Percentiles rank a stretch among this genome's conserved stretches.
Evolutionary conservation across 1,284 basidiomycete species (phyloP).

Genomic region (Sanghuangporus baumii): DNA sequence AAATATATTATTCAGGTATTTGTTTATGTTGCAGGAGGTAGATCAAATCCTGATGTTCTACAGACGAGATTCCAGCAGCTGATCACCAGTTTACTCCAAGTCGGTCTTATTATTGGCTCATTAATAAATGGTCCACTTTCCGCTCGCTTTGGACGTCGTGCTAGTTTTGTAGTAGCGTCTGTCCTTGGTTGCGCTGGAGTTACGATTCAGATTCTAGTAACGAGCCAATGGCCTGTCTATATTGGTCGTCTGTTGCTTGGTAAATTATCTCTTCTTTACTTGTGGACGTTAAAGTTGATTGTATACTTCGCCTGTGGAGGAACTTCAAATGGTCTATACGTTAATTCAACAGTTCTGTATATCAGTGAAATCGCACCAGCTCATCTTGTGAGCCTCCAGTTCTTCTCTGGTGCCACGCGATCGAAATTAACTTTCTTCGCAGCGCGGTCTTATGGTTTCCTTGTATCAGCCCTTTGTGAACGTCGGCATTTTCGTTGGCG

Average conservation of each 20-base stretch:
- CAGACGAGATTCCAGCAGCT: slow-evolving; percentile 20
- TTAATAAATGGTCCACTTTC: slow-evolving; percentile 18
- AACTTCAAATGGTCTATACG: slow-evolving; percentile 19
- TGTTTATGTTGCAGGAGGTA: not conserved
- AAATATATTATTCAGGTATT: slow-evolving; percentile 14
- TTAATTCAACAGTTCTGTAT: slow-evolving; percentile 20
- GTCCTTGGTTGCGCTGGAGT: slow-evolving; percentile 14
- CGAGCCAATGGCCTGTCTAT: slow-evolving; percentile 18
- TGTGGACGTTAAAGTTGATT: not conserved
- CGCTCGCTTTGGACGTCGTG: slow-evolving; percentile 14
- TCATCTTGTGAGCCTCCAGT: slow-evolving; percentile 8
- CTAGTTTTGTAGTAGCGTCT: slow-evolving; percentile 16
- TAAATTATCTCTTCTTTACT: not conserved
- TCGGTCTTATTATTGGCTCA: slow-evolving; percentile 18
- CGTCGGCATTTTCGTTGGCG: slow-evolving; percentile 17
- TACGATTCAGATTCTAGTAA: slow-evolving; percentile 20
- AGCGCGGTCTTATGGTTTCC: slow-evolving; percentile 16
- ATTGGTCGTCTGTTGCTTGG: slow-evolving; percentile 18
- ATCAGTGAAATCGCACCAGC: slow-evolving; percentile 17
- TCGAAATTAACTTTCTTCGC: not conserved
- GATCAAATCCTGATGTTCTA: not conserved
- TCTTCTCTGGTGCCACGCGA: not conserved
- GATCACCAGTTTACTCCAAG: slow-evolving; percentile 20
- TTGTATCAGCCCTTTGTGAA: slow-evolving; percentile 20
- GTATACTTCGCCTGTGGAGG: not conserved